These are phyloP conservation scores for Alliaria petiolata DNA, from an alignment of 345 rosid species.

Conservation along the genomic window DNA sequence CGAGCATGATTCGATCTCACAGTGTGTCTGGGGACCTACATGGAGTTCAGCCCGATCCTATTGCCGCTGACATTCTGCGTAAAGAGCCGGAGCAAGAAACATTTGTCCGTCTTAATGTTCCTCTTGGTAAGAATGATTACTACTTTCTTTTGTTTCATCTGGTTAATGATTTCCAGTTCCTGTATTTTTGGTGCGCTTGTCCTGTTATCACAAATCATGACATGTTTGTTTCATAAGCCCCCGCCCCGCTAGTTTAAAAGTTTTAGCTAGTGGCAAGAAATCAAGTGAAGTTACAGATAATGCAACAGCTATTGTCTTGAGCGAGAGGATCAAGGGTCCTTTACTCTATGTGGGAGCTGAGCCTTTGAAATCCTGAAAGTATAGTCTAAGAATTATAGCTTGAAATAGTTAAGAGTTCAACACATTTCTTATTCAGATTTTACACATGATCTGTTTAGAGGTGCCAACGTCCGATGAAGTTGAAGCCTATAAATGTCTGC, in stretches of 20 bases:
- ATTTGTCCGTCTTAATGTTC: constrained; percentile 75
- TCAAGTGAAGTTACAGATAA: neutral
- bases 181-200: neutral
- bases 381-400: neutral
- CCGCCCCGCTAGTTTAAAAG: neutral
- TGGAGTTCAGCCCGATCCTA: constrained; percentile 98
- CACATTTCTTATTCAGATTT: neutral
- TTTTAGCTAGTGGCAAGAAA: neutral
- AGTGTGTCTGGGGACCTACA: constrained; percentile 93
- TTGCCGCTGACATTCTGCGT: constrained; percentile 97
- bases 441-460: constrained; percentile 44
- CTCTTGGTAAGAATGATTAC: constrained; percentile 54
- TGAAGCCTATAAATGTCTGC: constrained; percentile 70
- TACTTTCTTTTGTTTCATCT: neutral
- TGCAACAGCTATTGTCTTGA: neutral
- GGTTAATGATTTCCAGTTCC: neutral
- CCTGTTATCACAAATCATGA: neutral
- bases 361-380: neutral
- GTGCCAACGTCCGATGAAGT: constrained; percentile 80
- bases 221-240: neutral
- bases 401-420: neutral
- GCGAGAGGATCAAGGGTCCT: neutral
- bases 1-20: constrained; percentile 91
- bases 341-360: neutral
- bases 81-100: constrained; percentile 98